These are phyloP conservation scores for Metschnikowia similis DNA, from an alignment of 805 yeast species.

Conservation along the genomic window DNA sequence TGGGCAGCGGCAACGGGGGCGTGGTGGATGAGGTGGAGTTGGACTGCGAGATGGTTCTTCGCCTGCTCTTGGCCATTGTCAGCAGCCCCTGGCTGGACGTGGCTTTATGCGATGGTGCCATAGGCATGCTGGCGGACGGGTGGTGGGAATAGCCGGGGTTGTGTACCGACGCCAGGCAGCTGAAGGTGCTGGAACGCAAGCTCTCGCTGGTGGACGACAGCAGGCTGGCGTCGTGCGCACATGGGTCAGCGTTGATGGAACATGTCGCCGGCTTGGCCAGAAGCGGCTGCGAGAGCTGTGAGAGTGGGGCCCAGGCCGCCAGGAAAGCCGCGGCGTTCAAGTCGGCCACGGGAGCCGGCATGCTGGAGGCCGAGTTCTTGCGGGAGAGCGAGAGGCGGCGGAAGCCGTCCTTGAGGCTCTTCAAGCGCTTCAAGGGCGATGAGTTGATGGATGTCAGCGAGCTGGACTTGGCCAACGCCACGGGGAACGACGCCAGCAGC, in stretches of 20 bases:
- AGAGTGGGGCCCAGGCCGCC: neutral
- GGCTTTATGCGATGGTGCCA: constrained; percentile 9
- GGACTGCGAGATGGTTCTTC: constrained; percentile 23
- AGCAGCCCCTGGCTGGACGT: constrained; percentile 14
- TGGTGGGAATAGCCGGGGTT: neutral
- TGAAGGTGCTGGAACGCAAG: constrained; percentile 13
- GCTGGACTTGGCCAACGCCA: constrained; percentile 2
- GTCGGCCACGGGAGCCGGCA: constrained; percentile 1
- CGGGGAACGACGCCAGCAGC: constrained; percentile 2
- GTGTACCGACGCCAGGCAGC: constrained; percentile 6
- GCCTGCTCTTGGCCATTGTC: constrained; percentile 11
- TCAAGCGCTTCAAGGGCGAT: constrained; percentile 34
- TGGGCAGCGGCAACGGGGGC: constrained; percentile 35
- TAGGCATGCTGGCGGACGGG: constrained; percentile 6
- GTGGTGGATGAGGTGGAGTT: constrained; percentile 19
- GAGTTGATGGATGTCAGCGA: constrained; percentile 12
- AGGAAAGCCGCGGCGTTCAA: constrained; percentile 3
- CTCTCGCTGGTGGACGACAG: constrained; percentile 13
- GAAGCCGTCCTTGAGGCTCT: constrained; percentile 35
- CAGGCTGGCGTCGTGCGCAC: constrained; percentile 10
- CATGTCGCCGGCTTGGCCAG: constrained; percentile 1
- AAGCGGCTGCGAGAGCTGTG: neutral
- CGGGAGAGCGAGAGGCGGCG: constrained; percentile 31
- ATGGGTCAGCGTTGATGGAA: constrained; percentile 11
- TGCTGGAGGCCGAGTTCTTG: constrained; percentile 6